Evolutionary conservation across 202 grass and related monocot species (phyloP), one percentile per base, ranked within the genome.

Genomic region (Panicum hallii): DNA sequence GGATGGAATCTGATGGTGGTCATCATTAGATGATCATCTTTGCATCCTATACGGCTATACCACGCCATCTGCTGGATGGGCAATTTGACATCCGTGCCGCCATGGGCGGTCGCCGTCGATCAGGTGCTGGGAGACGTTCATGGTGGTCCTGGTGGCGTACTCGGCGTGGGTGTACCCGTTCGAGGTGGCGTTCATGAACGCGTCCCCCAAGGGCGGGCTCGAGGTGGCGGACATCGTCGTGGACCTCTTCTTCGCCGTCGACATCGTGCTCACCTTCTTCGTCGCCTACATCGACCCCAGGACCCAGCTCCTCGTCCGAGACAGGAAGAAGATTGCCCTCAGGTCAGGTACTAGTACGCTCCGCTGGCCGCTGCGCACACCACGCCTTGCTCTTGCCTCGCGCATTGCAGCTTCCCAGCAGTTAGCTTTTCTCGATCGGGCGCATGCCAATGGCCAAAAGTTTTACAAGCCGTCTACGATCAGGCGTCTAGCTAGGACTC

Each of bases 151-250:
- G 28, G 96, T 99, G 79, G 91, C 89, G 4, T 99, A 99, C 90
- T 94, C 96, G 15, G 96, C 96, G 75, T 99, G 96, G 96, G 93
- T 99, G 58, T 99, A 96, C 86, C 93, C 93, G 28, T 99, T 99
- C 79, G 96, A 99, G 93, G 89, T 99, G 20, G 96, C 96, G 14
- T 99, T 99, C 87, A 83, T 96, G 93, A 88, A 92, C 68, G 85
- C 91, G 42, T 61, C 88, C 0, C 93, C 93, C 4, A 95, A 92
- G 89, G 93, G 96, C 26, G 91, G 91, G 2, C 88, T 99, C 11
- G 89, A 83, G 88, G 69, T 96, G 67, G 79, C 90, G 4, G 96
- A 99, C 83, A 87, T 88, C 48, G 77, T 94, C 48, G 92, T 94
- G 34, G 79, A 99, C 75, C 72, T 87, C 17, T 95, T 99, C 89